These are phyloP conservation scores for Aurantiochytrium sp. DNA, from an alignment of 108 stramenopile species.

Conservation along the genomic window DNA sequence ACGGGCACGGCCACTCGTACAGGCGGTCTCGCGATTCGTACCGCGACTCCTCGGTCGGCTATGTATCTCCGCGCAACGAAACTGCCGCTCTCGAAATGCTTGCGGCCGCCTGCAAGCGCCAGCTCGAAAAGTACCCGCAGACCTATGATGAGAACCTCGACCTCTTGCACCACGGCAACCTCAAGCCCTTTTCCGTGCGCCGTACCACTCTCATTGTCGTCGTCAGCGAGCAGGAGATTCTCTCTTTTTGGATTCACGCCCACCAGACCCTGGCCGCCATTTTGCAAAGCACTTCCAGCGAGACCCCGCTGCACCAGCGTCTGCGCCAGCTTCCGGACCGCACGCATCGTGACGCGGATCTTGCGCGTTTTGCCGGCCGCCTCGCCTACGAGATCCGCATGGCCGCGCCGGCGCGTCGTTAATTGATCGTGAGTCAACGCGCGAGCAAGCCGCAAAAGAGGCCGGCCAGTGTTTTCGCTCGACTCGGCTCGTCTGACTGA, in stretches of 20 bases:
- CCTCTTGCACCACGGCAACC: slow-evolving; percentile 64
- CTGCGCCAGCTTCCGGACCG: neutral
- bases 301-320: neutral
- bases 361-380: slow-evolving; percentile 6
- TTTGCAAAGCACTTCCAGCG: neutral
- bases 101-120: neutral
- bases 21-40: slow-evolving; percentile 55
- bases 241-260: slow-evolving; percentile 2
- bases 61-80: slow-evolving; percentile 72
- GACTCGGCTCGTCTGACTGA: too few species aligned
- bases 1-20: slow-evolving; percentile 48
- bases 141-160: slow-evolving; percentile 65
- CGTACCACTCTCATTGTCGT: slow-evolving; percentile 23
- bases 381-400: slow-evolving; percentile 10
- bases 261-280: neutral
- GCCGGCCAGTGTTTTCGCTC: too few species aligned
- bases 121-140: slow-evolving; percentile 71
- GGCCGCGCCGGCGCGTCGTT: neutral
- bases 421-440: neutral
- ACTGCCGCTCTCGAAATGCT: slow-evolving; percentile 67
- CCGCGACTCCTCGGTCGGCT: slow-evolving; percentile 40
- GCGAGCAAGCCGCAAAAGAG: neutral
- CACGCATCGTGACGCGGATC: neutral
- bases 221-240: slow-evolving; percentile 21
- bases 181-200: slow-evolving; percentile 64